phyloP scores from a whole-genome alignment of 441 rosid genomes.

The Manihot esculenta region DNA sequence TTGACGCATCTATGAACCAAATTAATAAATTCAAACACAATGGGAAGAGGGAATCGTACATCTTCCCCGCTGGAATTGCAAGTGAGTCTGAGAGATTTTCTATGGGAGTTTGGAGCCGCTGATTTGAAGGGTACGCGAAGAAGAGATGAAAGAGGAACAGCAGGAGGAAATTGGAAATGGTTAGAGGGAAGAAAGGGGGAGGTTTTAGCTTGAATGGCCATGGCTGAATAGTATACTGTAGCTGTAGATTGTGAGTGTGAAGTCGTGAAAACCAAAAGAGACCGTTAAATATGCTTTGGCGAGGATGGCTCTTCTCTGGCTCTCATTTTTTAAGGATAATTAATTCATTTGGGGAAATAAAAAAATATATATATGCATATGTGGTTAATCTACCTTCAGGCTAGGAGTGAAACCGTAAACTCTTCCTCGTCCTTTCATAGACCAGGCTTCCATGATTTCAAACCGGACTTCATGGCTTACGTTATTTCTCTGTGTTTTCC shows the following conservation, averaged over 20 bases:
- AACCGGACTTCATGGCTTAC: too few species aligned
- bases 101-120: conserved; percentile 13
- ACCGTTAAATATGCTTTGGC: background rate
- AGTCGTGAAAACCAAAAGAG: background rate
- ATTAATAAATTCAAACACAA: background rate
- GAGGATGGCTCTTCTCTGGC: conserved; percentile 12
- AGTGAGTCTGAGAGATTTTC: conserved; percentile 35
- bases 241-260: too few species aligned
- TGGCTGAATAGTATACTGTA: background rate
- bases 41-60: conserved; percentile 29
- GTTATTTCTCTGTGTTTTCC: too few species aligned
- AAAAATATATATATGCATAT: too few species aligned
- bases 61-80: conserved; percentile 44
- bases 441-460: too few species aligned
- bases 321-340: background rate
- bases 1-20: background rate
- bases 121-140: conserved; percentile 10
- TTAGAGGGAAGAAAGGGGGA: conserved; percentile 21
- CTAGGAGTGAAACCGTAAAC: too few species aligned
- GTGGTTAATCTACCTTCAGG: too few species aligned
- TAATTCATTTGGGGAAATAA: too few species aligned
- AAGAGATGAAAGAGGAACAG: conserved; percentile 24
- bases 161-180: conserved; percentile 23
- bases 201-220: conserved; percentile 39
- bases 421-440: too few species aligned